phyloP scores from a whole-genome alignment of 352 stramenopile species.

The Globisporangium lucens region DNA sequence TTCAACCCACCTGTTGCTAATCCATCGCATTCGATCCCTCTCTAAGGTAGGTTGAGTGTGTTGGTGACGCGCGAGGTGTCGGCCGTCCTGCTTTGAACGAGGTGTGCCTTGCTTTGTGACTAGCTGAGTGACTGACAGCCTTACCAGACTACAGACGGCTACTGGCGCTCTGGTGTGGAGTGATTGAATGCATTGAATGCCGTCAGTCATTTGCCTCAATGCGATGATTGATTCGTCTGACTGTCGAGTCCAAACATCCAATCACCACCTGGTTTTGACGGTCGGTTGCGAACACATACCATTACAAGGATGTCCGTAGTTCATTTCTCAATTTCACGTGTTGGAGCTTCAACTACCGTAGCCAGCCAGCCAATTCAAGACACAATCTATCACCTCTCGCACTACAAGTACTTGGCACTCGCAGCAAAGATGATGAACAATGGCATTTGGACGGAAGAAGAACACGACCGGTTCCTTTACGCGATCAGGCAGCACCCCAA shows the following conservation, averaged over 20 bases:
- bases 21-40: neutral
- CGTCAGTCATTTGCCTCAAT: neutral
- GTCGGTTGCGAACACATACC: neutral
- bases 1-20: neutral
- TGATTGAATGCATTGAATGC: neutral
- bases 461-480: too few relatives aligned
- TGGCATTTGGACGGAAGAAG: slow-evolving; percentile 11
- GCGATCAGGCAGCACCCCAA: too few relatives aligned
- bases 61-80: neutral
- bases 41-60: neutral
- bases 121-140: neutral
- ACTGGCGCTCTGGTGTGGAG: neutral
- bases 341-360: neutral
- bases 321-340: neutral
- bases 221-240: neutral
- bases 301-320: neutral
- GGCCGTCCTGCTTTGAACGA: neutral
- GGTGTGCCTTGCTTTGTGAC: neutral
- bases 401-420: neutral
- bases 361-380: neutral
- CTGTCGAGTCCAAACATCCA: neutral
- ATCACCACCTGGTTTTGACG: neutral
- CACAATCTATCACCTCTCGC: neutral
- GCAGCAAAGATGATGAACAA: neutral
- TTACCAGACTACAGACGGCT: neutral